A percentile compares a stretch with the other conserved stretches of the same genome.
phyloP scores from a whole-genome alignment of 352 stramenopile genomes.

The Pseudoperonospora humuli region DNA sequence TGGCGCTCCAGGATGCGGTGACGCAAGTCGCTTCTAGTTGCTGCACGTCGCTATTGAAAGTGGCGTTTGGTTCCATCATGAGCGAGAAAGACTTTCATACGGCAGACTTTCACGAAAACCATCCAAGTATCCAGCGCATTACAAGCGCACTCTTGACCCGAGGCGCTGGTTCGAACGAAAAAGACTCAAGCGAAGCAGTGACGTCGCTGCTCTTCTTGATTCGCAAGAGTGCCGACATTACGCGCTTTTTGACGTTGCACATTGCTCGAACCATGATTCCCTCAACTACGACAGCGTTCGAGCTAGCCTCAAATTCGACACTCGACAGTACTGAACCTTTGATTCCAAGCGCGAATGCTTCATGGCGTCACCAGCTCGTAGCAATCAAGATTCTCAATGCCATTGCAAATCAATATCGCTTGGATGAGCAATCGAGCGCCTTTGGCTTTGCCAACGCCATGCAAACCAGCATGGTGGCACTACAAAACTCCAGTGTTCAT shows the following conservation, averaged over 20 bases:
- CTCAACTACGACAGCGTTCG: too few species aligned
- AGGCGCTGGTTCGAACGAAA: constrained; percentile 63
- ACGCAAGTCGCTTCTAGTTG: too few species aligned
- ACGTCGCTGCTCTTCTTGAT: constrained; percentile 71
- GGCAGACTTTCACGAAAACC: constrained; percentile 43
- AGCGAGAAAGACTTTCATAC: constrained; percentile 55
- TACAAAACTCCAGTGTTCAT: too few species aligned
- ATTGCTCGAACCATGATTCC: constrained; percentile 42
- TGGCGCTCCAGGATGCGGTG: too few species aligned
- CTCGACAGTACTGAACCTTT: too few species aligned
- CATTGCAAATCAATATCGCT: too few species aligned
- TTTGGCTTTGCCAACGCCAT: too few species aligned
- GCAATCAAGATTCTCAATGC: constrained; percentile 74
- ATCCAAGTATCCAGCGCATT: constrained; percentile 42
- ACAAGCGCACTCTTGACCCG: constrained; percentile 34
- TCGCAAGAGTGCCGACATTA: constrained; percentile 73
- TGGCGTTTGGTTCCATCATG: constrained; percentile 52
- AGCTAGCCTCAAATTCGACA: too few species aligned
- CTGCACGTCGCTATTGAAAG: constrained; percentile 53
- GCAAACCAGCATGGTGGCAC: too few species aligned
- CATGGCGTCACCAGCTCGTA: constrained; percentile 66
- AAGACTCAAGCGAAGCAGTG: constrained; percentile 69
- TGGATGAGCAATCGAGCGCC: too few species aligned
- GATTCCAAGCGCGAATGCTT: too few species aligned
- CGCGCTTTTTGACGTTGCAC: constrained; percentile 41